Evolutionary conservation across 306 rosid genomes (phyloP), one percentile per base, ranked within the genome.

Genomic region (Acmispon strigosus): DNA sequence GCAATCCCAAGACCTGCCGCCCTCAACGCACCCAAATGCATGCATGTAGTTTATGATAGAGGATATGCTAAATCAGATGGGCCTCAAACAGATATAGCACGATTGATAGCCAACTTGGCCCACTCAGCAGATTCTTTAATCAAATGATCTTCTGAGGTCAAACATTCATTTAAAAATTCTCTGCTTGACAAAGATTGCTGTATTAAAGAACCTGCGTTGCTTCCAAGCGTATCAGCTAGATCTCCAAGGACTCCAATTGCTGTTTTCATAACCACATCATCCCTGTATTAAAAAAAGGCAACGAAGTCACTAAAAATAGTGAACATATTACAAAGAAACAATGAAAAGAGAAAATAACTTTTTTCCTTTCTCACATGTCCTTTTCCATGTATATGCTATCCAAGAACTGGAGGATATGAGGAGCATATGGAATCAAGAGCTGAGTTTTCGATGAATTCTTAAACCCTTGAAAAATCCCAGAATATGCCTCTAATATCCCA

Each of bases 241-340:
- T 92, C 97, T 68, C 97, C 97, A 80, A 92, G 92, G 48, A 92
- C 93, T 41, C 97, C 97, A 53, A 92, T 86, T 70, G 97, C 97
- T n/a, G 97, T 92, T 80, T 92, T 92, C 87, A 85, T 87, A 22
- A 92, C 97, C 76, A 86, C 83, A 50, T 92, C 97, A 77, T 92
- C 97, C 97, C 97, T 92, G 59, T 70, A 84, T 0, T 45, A 34
- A 42, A 34, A 57, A 49, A 39, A 49, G 0, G 29, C 8, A 20
- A 72, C 3, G 4, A 67, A 70, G 59, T 72, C 10, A 76, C 56
- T 5, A 52, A 61, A 74, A 49, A 2, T 27, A 37, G 62, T 19
- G 34, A 68, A 76, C 47, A 72, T 22, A 56, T 19, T 44, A 37
- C 66, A 22, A 29, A 15, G 4, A 52, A 18, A 64, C 36, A 81